Conservation (phyloP, 2,329 filamentous ascomycete species). For the Trichophaea hybrida region DNA sequence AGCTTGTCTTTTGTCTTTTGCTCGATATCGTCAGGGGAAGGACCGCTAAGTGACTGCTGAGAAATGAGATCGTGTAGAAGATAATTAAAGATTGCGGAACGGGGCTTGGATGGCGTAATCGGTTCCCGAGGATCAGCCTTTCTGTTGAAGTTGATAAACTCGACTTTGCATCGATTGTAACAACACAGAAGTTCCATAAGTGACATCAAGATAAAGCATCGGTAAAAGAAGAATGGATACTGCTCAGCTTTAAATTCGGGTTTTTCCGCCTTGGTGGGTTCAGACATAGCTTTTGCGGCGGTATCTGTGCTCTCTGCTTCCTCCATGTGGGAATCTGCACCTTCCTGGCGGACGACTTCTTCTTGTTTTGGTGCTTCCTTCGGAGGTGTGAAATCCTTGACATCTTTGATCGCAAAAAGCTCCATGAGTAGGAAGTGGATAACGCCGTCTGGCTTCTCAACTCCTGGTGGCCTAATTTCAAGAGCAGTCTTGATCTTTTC, state of each 20-base stretch:
- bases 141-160: conserved; percentile 98
- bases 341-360: conserved; percentile 18
- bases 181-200: conserved; percentile 78
- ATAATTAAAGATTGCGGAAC: conserved; percentile 86
- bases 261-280: conserved; percentile 47
- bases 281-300: conserved; percentile 17
- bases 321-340: conserved; percentile 39
- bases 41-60: conserved; percentile 37
- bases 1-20: conserved; percentile 78
- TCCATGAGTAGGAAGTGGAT: conserved; percentile 91
- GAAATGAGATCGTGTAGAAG: conserved; percentile 66
- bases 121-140: conserved; percentile 64
- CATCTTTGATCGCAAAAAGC: conserved; percentile 45
- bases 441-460: conserved; percentile 88
- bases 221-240: conserved; percentile 90
- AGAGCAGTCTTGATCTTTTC: conserved; percentile 48
- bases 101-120: conserved; percentile 82
- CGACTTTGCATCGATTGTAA: conserved; percentile 89
- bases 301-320: neutral
- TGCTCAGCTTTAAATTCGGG: conserved; percentile 75
- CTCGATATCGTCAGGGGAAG: conserved; percentile 54
- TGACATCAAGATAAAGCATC: conserved; percentile 87
- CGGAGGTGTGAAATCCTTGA: conserved; percentile 29
- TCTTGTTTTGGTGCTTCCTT: conserved; percentile 10
- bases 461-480: conserved; percentile 66